These are phyloP conservation scores for Quercus gilva DNA, from an alignment of 306 rosid species.

Conservation along the genomic window DNA sequence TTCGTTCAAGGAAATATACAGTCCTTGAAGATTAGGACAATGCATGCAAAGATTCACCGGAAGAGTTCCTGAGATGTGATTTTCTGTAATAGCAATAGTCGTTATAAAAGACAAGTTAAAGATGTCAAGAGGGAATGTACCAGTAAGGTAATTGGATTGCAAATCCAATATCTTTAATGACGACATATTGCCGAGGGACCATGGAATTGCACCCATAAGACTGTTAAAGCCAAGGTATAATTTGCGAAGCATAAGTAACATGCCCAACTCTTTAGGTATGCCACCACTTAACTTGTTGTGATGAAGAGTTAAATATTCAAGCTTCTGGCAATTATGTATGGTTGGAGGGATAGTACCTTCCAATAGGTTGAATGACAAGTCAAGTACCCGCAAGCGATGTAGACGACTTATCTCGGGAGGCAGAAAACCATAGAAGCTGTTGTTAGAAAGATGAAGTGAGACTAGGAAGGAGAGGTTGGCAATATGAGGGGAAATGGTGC, in stretches of 20 bases:
- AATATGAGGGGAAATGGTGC: slow-evolving; percentile 1
- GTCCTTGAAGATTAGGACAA: not conserved
- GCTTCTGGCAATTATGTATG: not conserved
- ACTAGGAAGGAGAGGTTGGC: not conserved
- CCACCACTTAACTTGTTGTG: not conserved
- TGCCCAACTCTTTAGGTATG: not conserved
- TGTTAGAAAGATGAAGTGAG: not conserved
- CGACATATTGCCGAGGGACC: not conserved
- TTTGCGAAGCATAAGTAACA: not conserved
- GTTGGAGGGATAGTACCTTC: not conserved
- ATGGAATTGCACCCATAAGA: not conserved
- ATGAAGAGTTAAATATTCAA: not conserved
- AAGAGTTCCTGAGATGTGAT: not conserved
- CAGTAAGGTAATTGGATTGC: not conserved
- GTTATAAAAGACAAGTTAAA: not conserved
- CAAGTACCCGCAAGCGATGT: not conserved
- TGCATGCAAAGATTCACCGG: not conserved
- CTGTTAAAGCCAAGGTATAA: not conserved
- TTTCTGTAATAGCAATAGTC: not conserved
- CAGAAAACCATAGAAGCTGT: not conserved
- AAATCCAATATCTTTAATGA: not conserved
- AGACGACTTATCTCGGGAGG: not conserved
- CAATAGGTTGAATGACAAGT: not conserved
- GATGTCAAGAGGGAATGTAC: not conserved
- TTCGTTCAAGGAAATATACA: not conserved